Evolutionary conservation across 306 rosid species (phyloP), one percentile per base, ranked within the genome.

Genomic region (Ziziphus jujuba): DNA sequence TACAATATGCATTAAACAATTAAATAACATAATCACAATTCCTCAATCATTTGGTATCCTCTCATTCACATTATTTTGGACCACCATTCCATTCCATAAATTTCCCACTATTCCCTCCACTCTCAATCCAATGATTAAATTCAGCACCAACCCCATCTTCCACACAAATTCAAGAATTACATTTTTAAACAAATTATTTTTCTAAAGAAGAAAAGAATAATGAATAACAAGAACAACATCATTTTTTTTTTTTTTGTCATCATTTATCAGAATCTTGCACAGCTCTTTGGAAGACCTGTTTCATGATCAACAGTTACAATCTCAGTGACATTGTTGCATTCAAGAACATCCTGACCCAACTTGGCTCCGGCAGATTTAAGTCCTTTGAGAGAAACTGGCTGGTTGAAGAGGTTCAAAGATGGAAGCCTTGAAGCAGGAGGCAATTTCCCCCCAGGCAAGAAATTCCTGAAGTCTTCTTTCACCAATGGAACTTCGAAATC

Each of bases 401-500:
- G 91, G 52, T 93, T 93, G 70, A 93, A 93, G 11, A 93, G 92
- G 78, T 90, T 93, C 79, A 93, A 34, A 6, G 96, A 87, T 57
- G 99, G 99, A 35, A 93, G 31, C 65, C 61, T 88, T 49, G 97
- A 87, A 5, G 95, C 90, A 25, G 91, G 81, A 44, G 99, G 97
- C 82, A 93, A 66, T 62, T 90, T 90, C 71, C 84, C 85, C 36
- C 67, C 79, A 1, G 95, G 99, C 68, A 93, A 66, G 1, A 84
- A 70, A 43, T 61, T 66, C 22, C 84, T 75, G 25, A 93, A 93
- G 71, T 88, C 96, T 57, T 71, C 84, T 70, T 79, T 88, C 83
- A 93, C 20, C 44, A 93, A 72, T 59, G 99, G 99, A 15, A 93
- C 99, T 81, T 90, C 96, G 72, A 93, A 93, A 68, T 93, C 99